phyloP scores from a whole-genome alignment of 1,139 yeast species.

The Suhomyces choctaworum region DNA sequence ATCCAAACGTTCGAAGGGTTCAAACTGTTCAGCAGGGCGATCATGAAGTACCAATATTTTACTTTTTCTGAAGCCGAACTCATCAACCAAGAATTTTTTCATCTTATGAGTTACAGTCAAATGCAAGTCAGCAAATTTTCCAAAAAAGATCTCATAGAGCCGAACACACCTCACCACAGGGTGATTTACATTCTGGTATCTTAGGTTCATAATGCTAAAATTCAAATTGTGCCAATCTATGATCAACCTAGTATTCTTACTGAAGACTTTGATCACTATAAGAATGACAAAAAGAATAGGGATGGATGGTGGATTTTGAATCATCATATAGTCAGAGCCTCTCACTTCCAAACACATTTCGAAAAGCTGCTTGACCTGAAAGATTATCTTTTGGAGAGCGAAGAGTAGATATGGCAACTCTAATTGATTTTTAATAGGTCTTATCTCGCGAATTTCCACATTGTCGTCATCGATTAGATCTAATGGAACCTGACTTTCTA shows the following conservation, averaged over 20 bases:
- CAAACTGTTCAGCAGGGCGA: slow-evolving; percentile 71
- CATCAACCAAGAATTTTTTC: slow-evolving; percentile 57
- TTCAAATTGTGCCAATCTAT: slow-evolving; percentile 98
- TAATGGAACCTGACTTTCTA: slow-evolving; percentile 56
- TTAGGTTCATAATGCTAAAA: slow-evolving; percentile 74
- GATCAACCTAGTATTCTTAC: slow-evolving; percentile 62
- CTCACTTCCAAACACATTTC: slow-evolving; percentile 52
- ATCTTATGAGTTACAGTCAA: slow-evolving; percentile 79
- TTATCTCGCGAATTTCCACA: slow-evolving; percentile 54
- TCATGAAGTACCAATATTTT: slow-evolving; percentile 60
- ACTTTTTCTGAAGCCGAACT: slow-evolving; percentile 48
- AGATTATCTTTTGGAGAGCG: slow-evolving; percentile 57
- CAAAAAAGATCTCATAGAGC: slow-evolving; percentile 57
- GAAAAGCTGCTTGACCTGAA: slow-evolving; percentile 53
- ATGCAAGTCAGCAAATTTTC: slow-evolving; percentile 59
- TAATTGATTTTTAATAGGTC: slow-evolving; percentile 42
- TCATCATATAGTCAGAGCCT: slow-evolving; percentile 67
- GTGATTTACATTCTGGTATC: slow-evolving; percentile 53
- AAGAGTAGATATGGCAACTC: slow-evolving; percentile 58
- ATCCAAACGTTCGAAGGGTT: slow-evolving; percentile 36
- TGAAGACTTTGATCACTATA: slow-evolving; percentile 51
- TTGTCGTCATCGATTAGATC: slow-evolving; percentile 52
- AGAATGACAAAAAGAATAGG: slow-evolving; percentile 73
- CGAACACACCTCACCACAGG: slow-evolving; percentile 63
- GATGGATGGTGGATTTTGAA: slow-evolving; percentile 93